Evolutionary conservation across 176 grass and related monocot genomes (phyloP), one percentile per base, ranked within the genome.

Genomic region (Carex cristatella): DNA sequence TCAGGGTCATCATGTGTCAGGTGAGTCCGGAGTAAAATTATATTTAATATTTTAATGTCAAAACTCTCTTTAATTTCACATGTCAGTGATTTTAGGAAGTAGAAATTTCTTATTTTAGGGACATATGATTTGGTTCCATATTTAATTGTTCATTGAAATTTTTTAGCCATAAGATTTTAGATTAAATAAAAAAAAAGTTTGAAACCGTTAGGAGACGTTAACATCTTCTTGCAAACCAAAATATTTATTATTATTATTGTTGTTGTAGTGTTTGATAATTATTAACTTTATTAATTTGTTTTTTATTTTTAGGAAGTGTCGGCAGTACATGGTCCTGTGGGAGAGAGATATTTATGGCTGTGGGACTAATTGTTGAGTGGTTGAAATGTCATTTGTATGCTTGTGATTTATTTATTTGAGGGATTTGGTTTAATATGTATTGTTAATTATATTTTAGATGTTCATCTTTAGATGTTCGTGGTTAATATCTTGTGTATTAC

Each of bases 321-420:
- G 51, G 51, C 51, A 78, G 73, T 33, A 23, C 23, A 23, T 23
- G 51, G 73, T 55, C 73, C 73, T 15, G 11, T 5, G 10, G 32
- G 56, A 31, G 56, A 31, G 27, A 56, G 49, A 77, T 55, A 15
- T 31, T 11, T 69, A 16, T 40, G 44, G 44, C 0, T 75, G 49
- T 77, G 4, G 49, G 5, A 53, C 33, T 56, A 56, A 8, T 54
- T 23, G 28, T 78, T 49, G 28, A 78, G 74, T 78, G 27, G 74
- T 78, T 78, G 30, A 57, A 33, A 33, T 33, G 28, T 78, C 51
- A 77, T 15, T 76, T 5, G 42, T 77, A 56, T 56, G 27, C 32
- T 77, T 57, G 74, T 57, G 28, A 57, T 78, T 78, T 77, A 32
- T 77, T 55, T 77, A 74, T 77, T 54, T 16, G 73, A 32, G 73